phyloP scores from a whole-genome alignment of 1,284 basidiomycete genomes.

The Hemileia vastatrix region DNA sequence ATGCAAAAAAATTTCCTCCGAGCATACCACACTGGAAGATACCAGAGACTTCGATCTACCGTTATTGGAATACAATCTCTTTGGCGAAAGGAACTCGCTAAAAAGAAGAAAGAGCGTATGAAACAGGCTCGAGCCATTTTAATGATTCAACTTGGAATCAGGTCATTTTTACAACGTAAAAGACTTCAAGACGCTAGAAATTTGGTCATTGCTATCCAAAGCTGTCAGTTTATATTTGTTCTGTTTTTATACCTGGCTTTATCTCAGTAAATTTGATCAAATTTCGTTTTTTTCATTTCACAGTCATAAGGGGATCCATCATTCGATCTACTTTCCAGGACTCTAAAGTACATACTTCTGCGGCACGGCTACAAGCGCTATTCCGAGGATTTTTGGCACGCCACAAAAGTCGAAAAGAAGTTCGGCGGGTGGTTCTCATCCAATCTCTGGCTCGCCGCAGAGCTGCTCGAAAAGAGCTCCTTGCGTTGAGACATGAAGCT shows the following conservation, averaged over 20 bases:
- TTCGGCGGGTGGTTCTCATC: conserved; percentile 67
- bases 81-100: conserved; percentile 79
- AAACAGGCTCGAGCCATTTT: conserved; percentile 65
- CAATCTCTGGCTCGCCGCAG: conserved; percentile 88
- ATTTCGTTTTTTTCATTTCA: background rate
- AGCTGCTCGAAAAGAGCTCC: conserved; percentile 74
- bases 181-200: conserved; percentile 58
- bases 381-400: conserved; percentile 76
- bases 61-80: conserved; percentile 83
- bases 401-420: conserved; percentile 56
- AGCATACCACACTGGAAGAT: conserved; percentile 70
- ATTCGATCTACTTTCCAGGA: conserved; percentile 60
- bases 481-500: conserved; percentile 74
- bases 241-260: background rate
- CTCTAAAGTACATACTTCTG: conserved; percentile 58
- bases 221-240: conserved; percentile 55
- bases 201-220: conserved; percentile 67
- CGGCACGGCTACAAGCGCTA: conserved; percentile 69
- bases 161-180: conserved; percentile 65
- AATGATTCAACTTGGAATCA: conserved; percentile 63
- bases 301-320: conserved; percentile 70
- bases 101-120: conserved; percentile 59
- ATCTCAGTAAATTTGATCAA: background rate
- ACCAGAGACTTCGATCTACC: conserved; percentile 60
- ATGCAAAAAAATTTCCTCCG: conserved; percentile 95